Base-by-base conservation (phyloP, 805 yeast species). In the Danielia reshetovae region DNA sequence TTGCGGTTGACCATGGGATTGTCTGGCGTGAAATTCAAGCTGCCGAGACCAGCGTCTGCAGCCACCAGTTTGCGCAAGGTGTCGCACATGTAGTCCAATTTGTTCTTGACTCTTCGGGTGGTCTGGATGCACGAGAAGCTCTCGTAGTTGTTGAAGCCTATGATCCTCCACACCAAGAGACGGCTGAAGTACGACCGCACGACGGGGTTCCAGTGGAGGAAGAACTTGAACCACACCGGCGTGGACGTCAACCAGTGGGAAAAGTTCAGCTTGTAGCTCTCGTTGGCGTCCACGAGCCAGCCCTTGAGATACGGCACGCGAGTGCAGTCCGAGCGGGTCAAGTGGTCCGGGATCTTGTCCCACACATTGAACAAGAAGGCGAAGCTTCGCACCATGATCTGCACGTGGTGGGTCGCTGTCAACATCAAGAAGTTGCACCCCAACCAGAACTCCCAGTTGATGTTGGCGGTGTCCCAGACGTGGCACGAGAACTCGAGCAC, bases 391-490 rank as follows among this genome's bases (percentile, higher is more conserved):
- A 82, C 61, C 41, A 83, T 77, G 15, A 74, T 70, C 43, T 76
- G 79, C 44, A 77, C 67, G 53, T 75, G 84, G 29, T 75, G 77
- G 6, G 86, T 75, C 26, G 57, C 52, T 6, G 63, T 50, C n/a
- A 85, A 54, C 79, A 85, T 73, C 37, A 75, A 63, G 39, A 73
- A 59, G 10, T 67, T 56, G 11, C 83, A 79, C 35, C 69, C 65
- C 5, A 81, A 55, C 95, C 95, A 86, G 51, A 87, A 85, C 32
- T 65, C 62, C 93, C 95, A 86, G 59, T 82, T 75, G 16, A 85
- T 57, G 30, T 45, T 43, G 10, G 43, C 19, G n/a, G 46, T 27
- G 35, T 48, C 53, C 34, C 46, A 49, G 34, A 60, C 57, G 39
- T 65, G 62, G 39, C 58, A 59, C 21, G 60, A 49, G 37, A 56